Percentiles rank a stretch among this genome's conserved stretches.
phyloP scores from a whole-genome alignment of 169 alveolate species.

The Plasmodium gonderi region DNA sequence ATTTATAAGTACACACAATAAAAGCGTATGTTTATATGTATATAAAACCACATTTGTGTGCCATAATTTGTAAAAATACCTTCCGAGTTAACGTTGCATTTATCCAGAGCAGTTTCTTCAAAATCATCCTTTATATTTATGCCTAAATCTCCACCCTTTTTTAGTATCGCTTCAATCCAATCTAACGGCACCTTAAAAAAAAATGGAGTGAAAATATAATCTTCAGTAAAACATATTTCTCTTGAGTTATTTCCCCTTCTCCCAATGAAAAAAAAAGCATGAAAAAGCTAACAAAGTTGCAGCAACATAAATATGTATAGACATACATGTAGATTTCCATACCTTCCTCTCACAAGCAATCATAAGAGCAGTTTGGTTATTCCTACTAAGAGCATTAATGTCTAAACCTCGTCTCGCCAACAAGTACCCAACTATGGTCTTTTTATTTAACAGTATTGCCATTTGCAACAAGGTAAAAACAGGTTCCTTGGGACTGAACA shows the following conservation, averaged over 20 bases:
- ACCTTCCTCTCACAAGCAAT: conserved; percentile 70
- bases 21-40: background rate
- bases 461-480: conserved; percentile 61
- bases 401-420: conserved; percentile 69
- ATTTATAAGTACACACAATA: background rate
- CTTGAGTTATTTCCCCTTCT: background rate
- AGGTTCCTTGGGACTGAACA: conserved; percentile 56
- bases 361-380: conserved; percentile 73
- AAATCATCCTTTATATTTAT: conserved; percentile 65
- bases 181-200: conserved; percentile 57
- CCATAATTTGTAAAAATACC: conserved; percentile 1
- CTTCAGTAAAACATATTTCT: background rate
- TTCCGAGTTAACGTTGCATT: conserved; percentile 53
- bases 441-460: conserved; percentile 63
- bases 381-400: conserved; percentile 65
- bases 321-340: background rate
- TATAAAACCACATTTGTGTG: background rate
- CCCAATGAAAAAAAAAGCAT: background rate
- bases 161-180: conserved; percentile 72
- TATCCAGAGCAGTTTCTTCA: conserved; percentile 65
- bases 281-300: background rate
- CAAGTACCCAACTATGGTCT: conserved; percentile 62
- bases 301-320: background rate
- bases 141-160: conserved; percentile 72
- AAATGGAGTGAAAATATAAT: background rate